Percentiles rank a stretch among this genome's conserved stretches.
Conservation (phyloP, 805 yeast genomes). For the Metschnikowia koreensis region DNA sequence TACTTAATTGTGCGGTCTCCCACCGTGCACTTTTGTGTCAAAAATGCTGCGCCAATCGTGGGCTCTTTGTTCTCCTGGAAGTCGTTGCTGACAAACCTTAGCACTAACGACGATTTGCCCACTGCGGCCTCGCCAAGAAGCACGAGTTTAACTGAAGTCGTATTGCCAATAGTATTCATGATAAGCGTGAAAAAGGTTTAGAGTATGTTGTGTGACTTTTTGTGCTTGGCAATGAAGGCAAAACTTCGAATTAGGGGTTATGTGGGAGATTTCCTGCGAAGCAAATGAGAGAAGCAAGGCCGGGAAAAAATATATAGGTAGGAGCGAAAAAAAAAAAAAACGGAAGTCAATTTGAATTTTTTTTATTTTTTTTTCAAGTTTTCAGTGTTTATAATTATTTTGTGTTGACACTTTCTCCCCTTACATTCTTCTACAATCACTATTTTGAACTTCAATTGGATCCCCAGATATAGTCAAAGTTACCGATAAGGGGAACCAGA, state of each 20-base stretch:
- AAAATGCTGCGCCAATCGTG: conserved; percentile 82
- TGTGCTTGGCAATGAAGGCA: neutral
- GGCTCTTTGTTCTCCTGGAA: conserved; percentile 75
- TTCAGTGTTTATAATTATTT: too few relatives aligned
- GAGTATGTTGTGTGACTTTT: neutral
- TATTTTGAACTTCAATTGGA: too few relatives aligned
- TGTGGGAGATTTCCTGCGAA: conserved; percentile 2
- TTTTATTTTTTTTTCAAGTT: too few relatives aligned
- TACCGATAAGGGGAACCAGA: neutral
- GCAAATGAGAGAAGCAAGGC: neutral
- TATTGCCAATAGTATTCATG: conserved; percentile 10
- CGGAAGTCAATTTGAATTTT: neutral
- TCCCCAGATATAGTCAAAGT: neutral
- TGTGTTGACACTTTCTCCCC: neutral
- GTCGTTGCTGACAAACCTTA: conserved; percentile 68
- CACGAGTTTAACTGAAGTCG: conserved; percentile 54
- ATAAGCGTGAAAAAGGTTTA: neutral
- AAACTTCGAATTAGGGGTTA: neutral
- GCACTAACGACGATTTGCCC: conserved; percentile 70
- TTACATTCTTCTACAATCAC: neutral
- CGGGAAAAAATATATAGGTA: neutral
- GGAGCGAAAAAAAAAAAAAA: neutral
- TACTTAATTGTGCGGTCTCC: conserved; percentile 58
- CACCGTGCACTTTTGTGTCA: conserved; percentile 64
- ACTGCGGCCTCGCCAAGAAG: conserved; percentile 82